Base-by-base conservation (phyloP, 345 rosid species). In the Melastoma malabathricum region DNA sequence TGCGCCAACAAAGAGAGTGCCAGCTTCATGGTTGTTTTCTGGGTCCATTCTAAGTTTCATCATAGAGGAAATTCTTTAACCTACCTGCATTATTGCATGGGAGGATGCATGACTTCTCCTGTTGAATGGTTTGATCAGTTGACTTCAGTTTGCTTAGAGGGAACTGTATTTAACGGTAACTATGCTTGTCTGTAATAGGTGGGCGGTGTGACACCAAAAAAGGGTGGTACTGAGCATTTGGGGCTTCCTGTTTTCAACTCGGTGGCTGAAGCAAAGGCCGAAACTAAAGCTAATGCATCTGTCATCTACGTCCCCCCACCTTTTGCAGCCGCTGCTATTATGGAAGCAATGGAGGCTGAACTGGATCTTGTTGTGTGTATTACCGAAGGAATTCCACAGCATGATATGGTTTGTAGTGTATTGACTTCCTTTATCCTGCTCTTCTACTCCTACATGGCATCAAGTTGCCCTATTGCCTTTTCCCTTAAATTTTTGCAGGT, bases 191-290 rank as follows among this genome's bases (percentile, higher is more conserved):
- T 34, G 47, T 13, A 13, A 39, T 58, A 92, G 98, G 98, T 92
- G 31, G 98, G 87, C 39, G 96, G 98, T 18, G 98, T 87, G 61
- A 92, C 98, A 52, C 98, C 96, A 0, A 87, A 87, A 80, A 92
- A 92, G 62, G 98, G 96, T 23, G 98, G 98, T 10, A 92, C 95
- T 1, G 96, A 87, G 47, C 98, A 92, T 71, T 69, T 84, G 70
- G 98, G 96, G 15, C 93, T 87, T 59, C 96, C 95, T 47, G 96
- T 92, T 50, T 92, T 80, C 59, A 87, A 92, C 57, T 41, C 96
- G 0, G 95, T 92, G 53, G 95, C 96, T 13, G 98, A 92, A 74
- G 98, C 98, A 1, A 92, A 84, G 55, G 93, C 95, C 7, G 96
- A 84, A 64, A 80, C 96, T 0, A 92, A 79, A 68, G 95, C 96